Conservation (phyloP, 2,329 filamentous ascomycete species). For the Aspergillus thermomutatus region DNA sequence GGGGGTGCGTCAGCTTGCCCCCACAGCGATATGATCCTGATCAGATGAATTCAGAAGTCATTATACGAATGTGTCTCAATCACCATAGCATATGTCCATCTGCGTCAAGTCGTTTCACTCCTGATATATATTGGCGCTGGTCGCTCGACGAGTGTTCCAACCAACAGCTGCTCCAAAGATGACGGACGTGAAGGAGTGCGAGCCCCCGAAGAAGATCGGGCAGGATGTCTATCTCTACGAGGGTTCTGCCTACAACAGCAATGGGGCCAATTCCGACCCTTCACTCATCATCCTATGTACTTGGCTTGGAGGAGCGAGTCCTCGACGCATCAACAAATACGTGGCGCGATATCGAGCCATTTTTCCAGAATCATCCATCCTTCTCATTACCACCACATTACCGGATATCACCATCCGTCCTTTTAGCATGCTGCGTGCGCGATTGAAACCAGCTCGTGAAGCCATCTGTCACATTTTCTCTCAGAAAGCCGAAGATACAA, state of each 20-base stretch:
- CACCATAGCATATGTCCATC: neutral
- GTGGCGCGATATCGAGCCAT: conserved; percentile 15
- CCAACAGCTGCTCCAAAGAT: neutral
- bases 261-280: conserved; percentile 4
- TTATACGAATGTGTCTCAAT: neutral
- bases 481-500: neutral
- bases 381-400: conserved; percentile 20
- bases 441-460: conserved; percentile 16
- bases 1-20: neutral
- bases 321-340: conserved; percentile 26
- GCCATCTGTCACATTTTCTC: conserved; percentile 15
- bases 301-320: conserved; percentile 26
- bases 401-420: conserved; percentile 15
- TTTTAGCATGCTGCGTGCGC: conserved; percentile 13
- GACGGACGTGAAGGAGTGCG: neutral
- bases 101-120: too few species aligned
- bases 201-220: conserved; percentile 11
- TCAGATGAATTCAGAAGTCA: too few species aligned
- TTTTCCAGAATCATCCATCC: conserved; percentile 18
- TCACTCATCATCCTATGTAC: conserved; percentile 24
- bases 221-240: conserved; percentile 15
- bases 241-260: neutral
- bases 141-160: neutral
- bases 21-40: neutral
- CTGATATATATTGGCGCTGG: too few species aligned